Percentiles rank a stretch among this genome's conserved stretches.
Evolutionary conservation across 2,329 filamentous ascomycete genomes (phyloP).

Genomic region (Leptographium flavum): DNA sequence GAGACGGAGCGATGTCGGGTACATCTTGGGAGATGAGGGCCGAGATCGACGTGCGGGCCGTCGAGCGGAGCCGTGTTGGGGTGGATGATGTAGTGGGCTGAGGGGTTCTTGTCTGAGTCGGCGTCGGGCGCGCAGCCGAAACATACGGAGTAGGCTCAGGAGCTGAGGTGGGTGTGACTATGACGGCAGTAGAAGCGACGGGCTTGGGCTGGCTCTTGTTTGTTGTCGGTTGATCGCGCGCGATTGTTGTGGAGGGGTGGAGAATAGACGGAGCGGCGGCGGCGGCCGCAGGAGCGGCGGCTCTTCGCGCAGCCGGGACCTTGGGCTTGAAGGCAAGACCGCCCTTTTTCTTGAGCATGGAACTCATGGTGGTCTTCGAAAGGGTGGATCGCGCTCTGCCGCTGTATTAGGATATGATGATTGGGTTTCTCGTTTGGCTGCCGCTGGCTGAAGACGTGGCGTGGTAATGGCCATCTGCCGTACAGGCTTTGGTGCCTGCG

Average conservation of each 20-base stretch:
- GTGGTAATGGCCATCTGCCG: not conserved
- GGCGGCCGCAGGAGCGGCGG: conserved; percentile 22
- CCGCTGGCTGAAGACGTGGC: not conserved
- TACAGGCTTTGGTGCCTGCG: too few species aligned
- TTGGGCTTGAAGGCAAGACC: conserved; percentile 57
- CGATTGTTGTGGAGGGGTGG: not conserved
- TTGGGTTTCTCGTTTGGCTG: not conserved
- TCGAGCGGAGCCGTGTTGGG: too few species aligned
- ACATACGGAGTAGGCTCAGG: too few species aligned
- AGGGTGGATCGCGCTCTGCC: not conserved
- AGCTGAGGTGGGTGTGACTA: too few species aligned
- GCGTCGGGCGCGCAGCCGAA: too few species aligned
- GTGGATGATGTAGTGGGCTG: too few species aligned
- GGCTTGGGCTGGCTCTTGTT: not conserved
- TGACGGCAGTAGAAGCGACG: too few species aligned
- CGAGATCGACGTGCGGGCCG: too few species aligned
- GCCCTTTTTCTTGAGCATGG: conserved; percentile 53
- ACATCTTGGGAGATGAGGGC: too few species aligned
- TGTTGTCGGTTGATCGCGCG: not conserved
- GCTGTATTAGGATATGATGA: not conserved
- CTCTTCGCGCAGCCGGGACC: conserved; percentile 37
- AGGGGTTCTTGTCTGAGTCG: too few species aligned
- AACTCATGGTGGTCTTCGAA: conserved; percentile 9
- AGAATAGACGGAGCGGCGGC: not conserved
- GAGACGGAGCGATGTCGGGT: too few species aligned